Base-by-base conservation (phyloP, 257 asterid genomes). In the Coffea canephora region DNA sequence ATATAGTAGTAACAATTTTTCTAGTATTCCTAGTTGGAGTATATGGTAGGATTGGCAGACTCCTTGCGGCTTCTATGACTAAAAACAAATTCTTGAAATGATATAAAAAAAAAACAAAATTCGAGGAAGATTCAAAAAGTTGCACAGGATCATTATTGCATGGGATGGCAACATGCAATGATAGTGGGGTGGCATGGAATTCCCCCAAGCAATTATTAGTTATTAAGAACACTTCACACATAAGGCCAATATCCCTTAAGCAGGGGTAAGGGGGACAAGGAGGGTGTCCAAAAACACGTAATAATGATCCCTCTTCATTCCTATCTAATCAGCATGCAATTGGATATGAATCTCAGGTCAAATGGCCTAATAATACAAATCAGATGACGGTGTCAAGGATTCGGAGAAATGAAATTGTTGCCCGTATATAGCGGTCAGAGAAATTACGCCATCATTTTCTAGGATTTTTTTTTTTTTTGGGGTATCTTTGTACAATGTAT, bases 61-160 rank as follows among this genome's bases (percentile, higher is more conserved):
- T 27, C 13, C 18, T 27, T 27, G 41, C 4, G 27, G 9, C 43
- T 31, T 65, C 19, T 12, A 27, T 15, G 34, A 27, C 45, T 27
- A 4, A 62, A 62, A 54, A 15, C 11, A 16, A 62, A 62, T n/a
- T 62, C 69, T n/a, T 62, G 34, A 13, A 65, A 48, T 49, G 23
- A 77, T 67, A 48, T n/a, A 31, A 31, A 31, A 31, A 31, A 36
- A 23, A 19, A 49, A 62, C 78, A 48, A 62, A 55, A 19, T 59
- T 27, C 82, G 78, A 79, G 82, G 78, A 72, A 73, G 78, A 79
- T 79, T 49, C 52, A 15, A 57, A 50, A 34, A 54, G 61, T 5
- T n/a, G 81, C 27, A 27, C 11, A 16, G 75, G 50, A 77, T 82
- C 71, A 77, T 82, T 64, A 62, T 77, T 62, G 59, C 68, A 66